Conservation (phyloP, 257 asterid genomes). For the Leptodermis oblonga region DNA sequence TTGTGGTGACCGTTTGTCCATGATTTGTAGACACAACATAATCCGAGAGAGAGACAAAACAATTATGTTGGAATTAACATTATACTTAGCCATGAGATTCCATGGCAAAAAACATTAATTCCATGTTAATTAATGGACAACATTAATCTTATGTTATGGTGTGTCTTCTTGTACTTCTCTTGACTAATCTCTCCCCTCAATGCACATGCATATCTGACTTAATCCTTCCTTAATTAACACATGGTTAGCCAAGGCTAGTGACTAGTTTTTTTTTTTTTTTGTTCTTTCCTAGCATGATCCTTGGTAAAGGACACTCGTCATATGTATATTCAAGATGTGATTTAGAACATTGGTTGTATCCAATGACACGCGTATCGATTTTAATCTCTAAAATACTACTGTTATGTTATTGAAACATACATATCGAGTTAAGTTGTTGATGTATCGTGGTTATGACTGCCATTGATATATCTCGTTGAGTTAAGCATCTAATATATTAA, state of each 20-base stretch:
- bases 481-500: too few species aligned
- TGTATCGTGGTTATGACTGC: too few species aligned
- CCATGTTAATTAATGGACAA: constrained; percentile 25
- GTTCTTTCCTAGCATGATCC: neutral
- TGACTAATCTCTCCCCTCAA: neutral
- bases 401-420: too few species aligned
- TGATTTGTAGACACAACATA: constrained; percentile 33
- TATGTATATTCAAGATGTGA: neutral
- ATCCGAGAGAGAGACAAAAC: constrained; percentile 24
- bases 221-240: neutral
- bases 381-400: too few species aligned
- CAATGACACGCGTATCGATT: too few species aligned
- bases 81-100: constrained; percentile 39
- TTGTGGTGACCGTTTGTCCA: constrained; percentile 36
- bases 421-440: too few species aligned
- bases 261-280: too few species aligned
- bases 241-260: too few species aligned
- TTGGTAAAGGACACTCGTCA: too few species aligned
- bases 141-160: constrained; percentile 12
- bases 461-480: too few species aligned
- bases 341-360: too few species aligned
- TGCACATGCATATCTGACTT: constrained; percentile 5
- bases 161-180: constrained; percentile 11
- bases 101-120: constrained; percentile 36
- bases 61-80: constrained; percentile 18